Conservation (phyloP, 768 basidiomycete species). For the Mrakia hoshinonis region DNA sequence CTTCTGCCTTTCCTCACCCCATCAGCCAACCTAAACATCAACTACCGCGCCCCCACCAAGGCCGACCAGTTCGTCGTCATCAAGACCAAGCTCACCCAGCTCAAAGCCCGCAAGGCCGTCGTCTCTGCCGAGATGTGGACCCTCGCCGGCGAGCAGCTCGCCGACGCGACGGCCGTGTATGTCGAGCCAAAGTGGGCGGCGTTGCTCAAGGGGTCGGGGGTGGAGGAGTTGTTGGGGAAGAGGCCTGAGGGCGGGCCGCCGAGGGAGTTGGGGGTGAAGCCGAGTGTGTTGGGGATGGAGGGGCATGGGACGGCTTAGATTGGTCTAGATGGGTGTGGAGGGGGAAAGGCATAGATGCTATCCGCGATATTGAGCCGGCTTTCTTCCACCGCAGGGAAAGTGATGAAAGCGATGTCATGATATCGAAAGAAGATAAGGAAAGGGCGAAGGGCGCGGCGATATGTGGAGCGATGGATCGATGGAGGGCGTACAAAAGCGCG, state of each 20-base stretch:
- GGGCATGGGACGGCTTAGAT: too few relatives aligned
- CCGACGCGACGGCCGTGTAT: slow-evolving; percentile 75
- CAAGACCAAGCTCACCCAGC: slow-evolving; percentile 56
- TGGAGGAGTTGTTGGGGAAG: slow-evolving; percentile 58
- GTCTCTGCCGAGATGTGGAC: slow-evolving; percentile 69
- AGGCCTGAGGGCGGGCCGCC: background rate
- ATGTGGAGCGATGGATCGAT: too few relatives aligned
- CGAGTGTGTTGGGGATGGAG: too few relatives aligned
- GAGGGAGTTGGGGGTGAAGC: background rate
- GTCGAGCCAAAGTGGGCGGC: slow-evolving; percentile 83
- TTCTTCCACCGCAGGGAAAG: too few relatives aligned
- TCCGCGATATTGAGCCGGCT: too few relatives aligned
- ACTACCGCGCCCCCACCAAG: slow-evolving; percentile 76
- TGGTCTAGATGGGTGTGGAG: too few relatives aligned
- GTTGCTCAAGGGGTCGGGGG: slow-evolving; percentile 54
- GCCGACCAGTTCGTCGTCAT: slow-evolving; percentile 87
- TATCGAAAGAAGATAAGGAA: too few relatives aligned
- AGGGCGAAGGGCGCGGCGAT: too few relatives aligned
- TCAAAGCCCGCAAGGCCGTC: slow-evolving; percentile 66
- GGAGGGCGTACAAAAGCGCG: too few relatives aligned
- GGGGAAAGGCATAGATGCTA: too few relatives aligned
- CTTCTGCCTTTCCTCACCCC: background rate
- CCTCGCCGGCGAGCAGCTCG: slow-evolving; percentile 68
- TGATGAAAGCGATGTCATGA: too few relatives aligned
- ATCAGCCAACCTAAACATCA: slow-evolving; percentile 62